phyloP scores from a whole-genome alignment of 345 rosid species.

The Lepidium didymum region DNA sequence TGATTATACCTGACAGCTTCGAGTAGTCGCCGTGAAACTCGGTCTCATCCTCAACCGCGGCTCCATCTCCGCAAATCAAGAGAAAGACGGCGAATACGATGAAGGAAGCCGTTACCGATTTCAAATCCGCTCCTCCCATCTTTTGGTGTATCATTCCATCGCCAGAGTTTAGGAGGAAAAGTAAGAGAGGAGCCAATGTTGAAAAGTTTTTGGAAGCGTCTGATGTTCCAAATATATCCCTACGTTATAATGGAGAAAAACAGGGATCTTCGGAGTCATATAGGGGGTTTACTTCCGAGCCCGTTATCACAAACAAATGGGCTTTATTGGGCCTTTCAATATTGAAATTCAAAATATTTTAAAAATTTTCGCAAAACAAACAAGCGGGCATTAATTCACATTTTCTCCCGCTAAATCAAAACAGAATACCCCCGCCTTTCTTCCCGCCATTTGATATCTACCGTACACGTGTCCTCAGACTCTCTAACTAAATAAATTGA shows the following conservation, averaged over 20 bases:
- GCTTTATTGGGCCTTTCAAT: constrained; percentile 16
- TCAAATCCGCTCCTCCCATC: constrained; percentile 22
- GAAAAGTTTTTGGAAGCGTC: constrained; percentile 23
- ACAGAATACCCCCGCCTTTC: constrained; percentile 20
- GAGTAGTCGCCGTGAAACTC: constrained; percentile 55
- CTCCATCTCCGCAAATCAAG: constrained; percentile 1
- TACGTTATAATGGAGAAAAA: background rate
- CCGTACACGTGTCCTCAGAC: constrained; percentile 33
- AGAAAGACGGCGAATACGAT: constrained; percentile 2
- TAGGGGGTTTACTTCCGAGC: background rate
- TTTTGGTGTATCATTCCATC: constrained; percentile 20
- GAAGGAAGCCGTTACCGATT: constrained; percentile 6
- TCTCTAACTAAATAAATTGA: background rate
- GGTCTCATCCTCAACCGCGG: constrained; percentile 26
- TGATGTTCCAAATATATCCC: constrained; percentile 20
- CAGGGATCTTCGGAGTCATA: background rate
- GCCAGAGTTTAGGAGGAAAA: constrained; percentile 20
- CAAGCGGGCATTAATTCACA: constrained; percentile 17
- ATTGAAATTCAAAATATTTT: constrained; percentile 7
- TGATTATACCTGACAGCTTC: constrained; percentile 86
- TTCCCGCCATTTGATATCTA: constrained; percentile 12
- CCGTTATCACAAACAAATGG: background rate
- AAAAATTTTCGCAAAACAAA: constrained; percentile 8
- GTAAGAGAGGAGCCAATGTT: constrained; percentile 4
- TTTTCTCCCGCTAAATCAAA: constrained; percentile 19